Conservation (phyloP, 1,284 basidiomycete genomes). For the Cutaneotrichosporon sp. region DNA sequence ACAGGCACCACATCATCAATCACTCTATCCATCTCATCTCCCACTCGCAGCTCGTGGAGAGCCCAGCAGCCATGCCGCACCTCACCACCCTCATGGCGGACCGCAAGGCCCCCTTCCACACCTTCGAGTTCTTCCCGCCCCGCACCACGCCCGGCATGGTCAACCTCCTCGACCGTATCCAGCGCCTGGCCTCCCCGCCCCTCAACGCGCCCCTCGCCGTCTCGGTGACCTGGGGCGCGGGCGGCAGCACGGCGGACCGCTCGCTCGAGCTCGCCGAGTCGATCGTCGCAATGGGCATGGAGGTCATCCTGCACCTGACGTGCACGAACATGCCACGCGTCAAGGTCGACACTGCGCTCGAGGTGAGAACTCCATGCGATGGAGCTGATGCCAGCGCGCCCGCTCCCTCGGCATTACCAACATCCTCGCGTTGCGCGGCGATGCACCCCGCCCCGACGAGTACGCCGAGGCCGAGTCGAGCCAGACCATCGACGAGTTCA, state of each 20-base stretch:
- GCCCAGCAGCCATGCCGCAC: constrained; percentile 21
- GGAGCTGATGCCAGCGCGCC: constrained; percentile 62
- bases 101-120: constrained; percentile 65
- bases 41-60: not conserved
- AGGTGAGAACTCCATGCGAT: constrained; percentile 58
- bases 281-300: constrained; percentile 58
- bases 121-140: constrained; percentile 95
- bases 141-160: constrained; percentile 88
- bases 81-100: constrained; percentile 17
- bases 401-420: constrained; percentile 82
- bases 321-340: constrained; percentile 96
- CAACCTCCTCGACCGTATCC: constrained; percentile 78
- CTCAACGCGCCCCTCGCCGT: constrained; percentile 66
- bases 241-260: constrained; percentile 86
- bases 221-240: constrained; percentile 94
- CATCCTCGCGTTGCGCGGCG: constrained; percentile 89
- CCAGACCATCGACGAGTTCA: constrained; percentile 69
- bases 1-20: not conserved
- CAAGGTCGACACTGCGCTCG: constrained; percentile 78
- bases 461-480: constrained; percentile 73
- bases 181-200: constrained; percentile 64
- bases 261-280: constrained; percentile 80
- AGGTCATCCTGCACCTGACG: constrained; percentile 90
- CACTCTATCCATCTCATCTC: not conserved
- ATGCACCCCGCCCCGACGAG: constrained; percentile 90